phyloP scores from a whole-genome alignment of 2,329 filamentous ascomycete species.

The Emericellopsis cladophorae region DNA sequence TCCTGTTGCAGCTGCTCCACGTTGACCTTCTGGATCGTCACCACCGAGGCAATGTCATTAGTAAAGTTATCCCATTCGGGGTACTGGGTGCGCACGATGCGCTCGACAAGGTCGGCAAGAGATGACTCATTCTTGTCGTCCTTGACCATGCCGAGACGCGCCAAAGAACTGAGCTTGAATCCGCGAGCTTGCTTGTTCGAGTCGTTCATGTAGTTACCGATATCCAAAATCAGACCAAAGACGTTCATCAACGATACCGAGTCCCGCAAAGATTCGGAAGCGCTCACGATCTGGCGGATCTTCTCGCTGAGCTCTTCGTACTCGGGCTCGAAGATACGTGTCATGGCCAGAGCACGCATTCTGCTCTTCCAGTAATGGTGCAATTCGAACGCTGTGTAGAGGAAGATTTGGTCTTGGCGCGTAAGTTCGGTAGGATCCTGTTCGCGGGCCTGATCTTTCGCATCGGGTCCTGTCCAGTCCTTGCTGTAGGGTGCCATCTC shows the following conservation, averaged over 20 bases:
- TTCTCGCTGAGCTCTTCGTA: slow-evolving; percentile 86
- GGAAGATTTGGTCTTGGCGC: slow-evolving; percentile 87
- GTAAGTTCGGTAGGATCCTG: slow-evolving; percentile 81
- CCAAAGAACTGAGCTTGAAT: slow-evolving; percentile 94
- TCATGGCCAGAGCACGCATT: slow-evolving; percentile 82
- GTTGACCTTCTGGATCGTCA: slow-evolving; percentile 78
- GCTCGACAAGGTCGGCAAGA: slow-evolving; percentile 88
- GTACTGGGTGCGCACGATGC: slow-evolving; percentile 92
- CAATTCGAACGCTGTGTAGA: slow-evolving; percentile 85
- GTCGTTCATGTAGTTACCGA: slow-evolving; percentile 99
- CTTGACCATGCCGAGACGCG: slow-evolving; percentile 91
- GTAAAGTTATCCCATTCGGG: slow-evolving; percentile 87
- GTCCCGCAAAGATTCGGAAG: slow-evolving; percentile 81
- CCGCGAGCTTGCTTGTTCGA: slow-evolving; percentile 95
- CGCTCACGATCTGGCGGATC: slow-evolving; percentile 71
- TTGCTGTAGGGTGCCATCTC: slow-evolving; percentile 90
- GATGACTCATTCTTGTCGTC: slow-evolving; percentile 98
- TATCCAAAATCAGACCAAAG: slow-evolving; percentile 87
- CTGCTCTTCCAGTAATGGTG: slow-evolving; percentile 98
- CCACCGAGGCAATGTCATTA: slow-evolving; percentile 70
- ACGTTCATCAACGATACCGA: slow-evolving; percentile 94
- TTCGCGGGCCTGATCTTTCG: slow-evolving; percentile 65
- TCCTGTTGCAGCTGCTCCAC: slow-evolving; percentile 83
- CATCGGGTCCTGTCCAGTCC: slow-evolving; percentile 88
- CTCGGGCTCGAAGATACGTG: slow-evolving; percentile 70